Base-by-base conservation (phyloP, 2,329 filamentous ascomycete genomes). In the Talaromyces funiculosus region DNA sequence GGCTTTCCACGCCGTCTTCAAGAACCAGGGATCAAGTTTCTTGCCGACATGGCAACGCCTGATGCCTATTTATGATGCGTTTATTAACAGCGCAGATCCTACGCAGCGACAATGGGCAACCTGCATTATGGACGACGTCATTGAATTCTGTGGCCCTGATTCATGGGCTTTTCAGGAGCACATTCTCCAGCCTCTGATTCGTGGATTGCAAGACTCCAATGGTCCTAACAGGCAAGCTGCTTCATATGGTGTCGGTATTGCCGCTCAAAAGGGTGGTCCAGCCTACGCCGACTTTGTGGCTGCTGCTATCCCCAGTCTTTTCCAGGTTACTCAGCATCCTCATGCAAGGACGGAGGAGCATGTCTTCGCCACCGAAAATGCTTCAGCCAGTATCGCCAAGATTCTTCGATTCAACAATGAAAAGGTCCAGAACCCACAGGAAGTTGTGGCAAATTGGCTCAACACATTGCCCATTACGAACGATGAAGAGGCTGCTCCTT, bases 31-130 rank as follows among this genome's bases (percentile, higher is more conserved):
- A 24, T 82, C 86, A 9, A 80, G 83, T 10, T 99, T 99, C 81
- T 82, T 99, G 58, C 88, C 87, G 4, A 82, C 90, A 43, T 99
- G 93, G 92, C 90, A 96, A 72, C 85, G 86, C 57, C 82, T 99
- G 24, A 86, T 96, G 74, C 80, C 83, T 10, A 96, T 91, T 60
- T 97, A 97, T 74, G 87, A 92, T 68, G 82, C 82, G 33, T 97
- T 97, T 75, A 87, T 96, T 65, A 84, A 84, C 43, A 94, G 90
- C 61, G 67, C 72, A 31, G 94, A 99, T 72, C 84, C 92, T 0
- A 97, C 92, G 18, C 93, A 97, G 75, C 86, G 94, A 60, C 94
- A 99, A 73, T 99, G 94, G 94, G 93, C 92, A n/a, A 84, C 99
- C 58, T 99, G 94, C 80, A 97, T 99, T 67, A 91, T 97, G 82